Conservation (phyloP, 179 eudicot genomes). For the Corrigiola litoralis region DNA sequence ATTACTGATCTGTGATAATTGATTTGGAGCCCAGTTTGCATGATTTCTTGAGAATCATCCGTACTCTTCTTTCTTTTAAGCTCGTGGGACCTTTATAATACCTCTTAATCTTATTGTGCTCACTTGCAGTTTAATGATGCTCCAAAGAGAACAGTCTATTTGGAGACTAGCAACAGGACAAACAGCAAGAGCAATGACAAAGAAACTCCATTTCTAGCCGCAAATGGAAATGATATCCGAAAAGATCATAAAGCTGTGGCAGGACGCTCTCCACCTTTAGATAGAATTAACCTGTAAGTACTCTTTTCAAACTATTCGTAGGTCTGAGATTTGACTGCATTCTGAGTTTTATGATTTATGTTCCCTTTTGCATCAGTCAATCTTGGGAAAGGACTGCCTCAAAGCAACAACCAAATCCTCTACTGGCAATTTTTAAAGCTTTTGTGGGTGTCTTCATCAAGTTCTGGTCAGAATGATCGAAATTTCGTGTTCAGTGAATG, state of each 20-base stretch:
- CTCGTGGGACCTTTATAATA: background rate
- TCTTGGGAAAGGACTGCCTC: slow-evolving; percentile 46
- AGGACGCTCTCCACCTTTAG: slow-evolving; percentile 33
- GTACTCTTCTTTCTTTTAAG: background rate
- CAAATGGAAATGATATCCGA: slow-evolving; percentile 17
- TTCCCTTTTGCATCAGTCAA: slow-evolving; percentile 33
- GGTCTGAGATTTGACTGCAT: background rate
- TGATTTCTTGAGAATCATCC: too few relatives aligned
- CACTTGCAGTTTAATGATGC: slow-evolving; percentile 28
- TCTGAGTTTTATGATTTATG: background rate
- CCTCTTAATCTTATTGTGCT: slow-evolving; percentile 3
- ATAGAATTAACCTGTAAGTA: slow-evolving; percentile 64
- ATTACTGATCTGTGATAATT: too few relatives aligned
- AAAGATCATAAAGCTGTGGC: slow-evolving; percentile 18
- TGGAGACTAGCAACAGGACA: slow-evolving; percentile 4
- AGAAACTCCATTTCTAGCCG: slow-evolving; percentile 7
- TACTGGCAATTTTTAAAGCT: slow-evolving; percentile 40
- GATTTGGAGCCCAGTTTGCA: background rate
- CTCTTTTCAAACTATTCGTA: background rate
- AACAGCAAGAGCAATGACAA: slow-evolving; percentile 11
- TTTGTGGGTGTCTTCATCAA: slow-evolving; percentile 47
- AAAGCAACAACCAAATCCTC: slow-evolving; percentile 36
- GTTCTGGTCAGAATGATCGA: slow-evolving; percentile 54
- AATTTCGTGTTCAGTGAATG: too few relatives aligned
- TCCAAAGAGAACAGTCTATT: slow-evolving; percentile 4